Evolutionary conservation across 139 green algal genomes (phyloP).

Genomic region (Closterium sp.): DNA sequence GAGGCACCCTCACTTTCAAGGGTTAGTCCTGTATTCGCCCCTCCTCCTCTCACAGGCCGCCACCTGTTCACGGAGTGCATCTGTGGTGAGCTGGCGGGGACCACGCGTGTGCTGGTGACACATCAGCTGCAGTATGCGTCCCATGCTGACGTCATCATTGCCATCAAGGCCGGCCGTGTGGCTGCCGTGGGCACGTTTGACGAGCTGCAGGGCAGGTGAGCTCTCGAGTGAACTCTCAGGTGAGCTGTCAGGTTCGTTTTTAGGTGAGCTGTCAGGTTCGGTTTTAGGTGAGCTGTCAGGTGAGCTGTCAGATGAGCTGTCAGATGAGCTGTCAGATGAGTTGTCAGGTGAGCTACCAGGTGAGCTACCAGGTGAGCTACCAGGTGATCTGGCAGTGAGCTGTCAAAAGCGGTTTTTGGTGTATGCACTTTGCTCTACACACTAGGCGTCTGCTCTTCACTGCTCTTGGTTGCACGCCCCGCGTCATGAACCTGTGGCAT

Average conservation of each 20-base stretch:
- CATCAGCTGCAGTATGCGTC: constrained; percentile 68
- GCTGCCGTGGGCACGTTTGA: constrained; percentile 39
- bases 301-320: not conserved
- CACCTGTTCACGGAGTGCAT: constrained; percentile 77
- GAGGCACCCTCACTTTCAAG: too few species aligned
- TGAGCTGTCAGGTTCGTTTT: too few species aligned
- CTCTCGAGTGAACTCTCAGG: not conserved
- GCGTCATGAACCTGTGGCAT: too few species aligned
- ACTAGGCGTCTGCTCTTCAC: too few species aligned
- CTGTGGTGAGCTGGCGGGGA: constrained; percentile 50
- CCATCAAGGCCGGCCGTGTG: constrained; percentile 31
- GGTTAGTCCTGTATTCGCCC: not conserved
- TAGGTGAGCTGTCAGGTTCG: too few species aligned
- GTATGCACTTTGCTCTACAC: too few species aligned
- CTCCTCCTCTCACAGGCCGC: constrained; percentile 14
- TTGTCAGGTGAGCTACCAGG: not conserved
- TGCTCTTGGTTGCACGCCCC: too few species aligned
- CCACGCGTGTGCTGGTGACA: constrained; percentile 78
- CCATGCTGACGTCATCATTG: constrained; percentile 34
- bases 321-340: not conserved
- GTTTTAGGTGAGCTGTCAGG: not conserved
- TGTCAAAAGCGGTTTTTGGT: too few species aligned
- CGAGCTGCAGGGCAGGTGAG: constrained; percentile 26
- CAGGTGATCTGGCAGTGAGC: too few species aligned
- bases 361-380: too few species aligned